Conservation (phyloP, 768 basidiomycete species). For the Megacollybia marginata region DNA sequence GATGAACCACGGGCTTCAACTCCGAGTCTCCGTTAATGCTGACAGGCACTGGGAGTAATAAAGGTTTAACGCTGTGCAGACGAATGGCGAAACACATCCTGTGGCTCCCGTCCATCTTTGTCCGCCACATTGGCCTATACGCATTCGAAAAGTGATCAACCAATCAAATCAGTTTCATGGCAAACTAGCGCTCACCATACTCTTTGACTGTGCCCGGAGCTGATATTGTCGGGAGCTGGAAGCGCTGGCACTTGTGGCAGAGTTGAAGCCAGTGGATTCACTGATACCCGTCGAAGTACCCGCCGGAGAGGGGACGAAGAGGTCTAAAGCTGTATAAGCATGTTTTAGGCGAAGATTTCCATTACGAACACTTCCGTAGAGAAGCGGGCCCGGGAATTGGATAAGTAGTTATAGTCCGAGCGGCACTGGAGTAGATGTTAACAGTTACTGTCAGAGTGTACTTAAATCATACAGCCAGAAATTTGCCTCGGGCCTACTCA, state of each 20-base stretch:
- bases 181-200: no score
- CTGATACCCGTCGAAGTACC: not conserved
- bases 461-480: slow-evolving; percentile 18
- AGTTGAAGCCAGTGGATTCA: no score
- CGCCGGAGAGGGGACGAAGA: not conserved
- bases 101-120: not conserved
- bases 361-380: not conserved
- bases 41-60: not conserved
- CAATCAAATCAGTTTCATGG: no score
- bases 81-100: not conserved
- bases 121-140: not conserved
- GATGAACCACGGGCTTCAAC: no score
- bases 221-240: no score
- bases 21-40: not conserved
- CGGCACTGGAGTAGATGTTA: slow-evolving; percentile 31
- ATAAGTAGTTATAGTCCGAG: slow-evolving; percentile 33
- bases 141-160: not conserved
- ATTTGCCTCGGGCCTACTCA: slow-evolving; percentile 23
- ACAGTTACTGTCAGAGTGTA: slow-evolving; percentile 25
- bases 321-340: not conserved
- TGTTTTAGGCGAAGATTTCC: not conserved
- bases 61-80: not conserved
- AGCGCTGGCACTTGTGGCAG: no score
- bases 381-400: slow-evolving; percentile 21
- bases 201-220: no score